Conservation (phyloP, 2,329 filamentous ascomycete species). For the Chaetomiaceae sp. region DNA sequence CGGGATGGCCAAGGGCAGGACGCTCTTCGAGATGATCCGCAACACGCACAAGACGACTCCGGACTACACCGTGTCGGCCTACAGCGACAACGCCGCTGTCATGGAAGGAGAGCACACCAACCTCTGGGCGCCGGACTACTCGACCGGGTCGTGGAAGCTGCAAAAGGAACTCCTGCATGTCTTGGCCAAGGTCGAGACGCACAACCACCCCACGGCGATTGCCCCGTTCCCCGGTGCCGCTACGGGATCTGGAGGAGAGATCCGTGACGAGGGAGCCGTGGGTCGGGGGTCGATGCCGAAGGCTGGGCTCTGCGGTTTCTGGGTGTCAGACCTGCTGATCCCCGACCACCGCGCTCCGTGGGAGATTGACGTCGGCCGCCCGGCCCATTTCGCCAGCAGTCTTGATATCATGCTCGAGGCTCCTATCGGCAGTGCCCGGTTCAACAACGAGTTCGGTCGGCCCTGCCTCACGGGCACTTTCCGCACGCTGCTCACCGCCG, state of each 20-base stretch:
- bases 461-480: conserved; percentile 87
- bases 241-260: conserved; percentile 91
- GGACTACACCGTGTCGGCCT: conserved; percentile 83
- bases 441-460: conserved; percentile 96
- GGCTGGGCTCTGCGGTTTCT: conserved; percentile 86
- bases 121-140: conserved; percentile 83
- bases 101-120: conserved; percentile 64
- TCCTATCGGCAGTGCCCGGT: conserved; percentile 87
- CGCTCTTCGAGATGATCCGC: conserved; percentile 91
- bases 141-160: conserved; percentile 80
- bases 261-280: conserved; percentile 90
- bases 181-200: conserved; percentile 91
- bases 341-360: conserved; percentile 77
- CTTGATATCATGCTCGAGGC: conserved; percentile 97
- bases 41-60: conserved; percentile 86
- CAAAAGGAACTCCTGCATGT: conserved; percentile 83
- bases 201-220: conserved; percentile 95
- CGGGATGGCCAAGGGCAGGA: conserved; percentile 69
- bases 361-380: conserved; percentile 87
- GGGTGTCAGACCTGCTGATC: conserved; percentile 88
- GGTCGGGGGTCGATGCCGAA: conserved; percentile 90
- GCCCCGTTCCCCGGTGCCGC: conserved; percentile 89
- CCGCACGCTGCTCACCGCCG: conserved; percentile 71
- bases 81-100: conserved; percentile 97
- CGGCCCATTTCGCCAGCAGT: conserved; percentile 85